Evolutionary conservation across 805 yeast species (phyloP), one percentile per base, ranked within the genome.

Genomic region (Pichia kluyveri): DNA sequence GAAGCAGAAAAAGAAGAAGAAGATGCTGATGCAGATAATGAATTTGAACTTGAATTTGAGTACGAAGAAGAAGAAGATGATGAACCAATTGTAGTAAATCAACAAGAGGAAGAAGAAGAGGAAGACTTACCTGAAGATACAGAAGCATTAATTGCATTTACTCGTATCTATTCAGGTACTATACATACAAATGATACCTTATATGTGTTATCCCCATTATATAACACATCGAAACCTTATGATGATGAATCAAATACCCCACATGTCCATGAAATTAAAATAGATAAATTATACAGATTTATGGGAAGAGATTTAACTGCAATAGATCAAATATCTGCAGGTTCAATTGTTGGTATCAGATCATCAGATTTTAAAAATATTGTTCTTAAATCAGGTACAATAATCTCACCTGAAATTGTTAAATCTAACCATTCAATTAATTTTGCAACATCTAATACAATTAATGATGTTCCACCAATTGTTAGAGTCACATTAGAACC

Each of bases 401-500:
- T 88, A 44, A 71, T 86, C 7, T 71, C 80, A 43, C 15, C 41
- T 17, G 41, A 38, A 6, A 18, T 37, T 6, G 43, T 41, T 10
- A 19, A 17, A n/a, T 8, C 17, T 15, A 46, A 50, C 28, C 76
- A 73, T 2, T 62, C 74, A 2, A 68, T 75, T 6, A 90, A 89
- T 39, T 80, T 81, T n/a, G 83, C 83, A 56, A 69, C 83, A 44
- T 96, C 96, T 0, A 84, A 87, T 54, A 71, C 88, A 18, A 83
- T 80, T 47, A 66, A 80, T 46, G 76, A 83, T 15, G 78, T 85
- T n/a, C 86, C 88, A 32, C 99, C 99, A 1, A 91, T 93, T 61
- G 87, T 93, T 56, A 80, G 89, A 54, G 96, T 93, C 32, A 97
- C 99, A 0, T 70, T 93, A n/a, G 99, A 93, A 61, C 96, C 99